A percentile compares a stretch with the other conserved stretches of the same genome.
These are phyloP conservation scores for Dothiorella sarmentorum DNA, from an alignment of 2,329 filamentous ascomycete genomes.

Conservation along the genomic window DNA sequence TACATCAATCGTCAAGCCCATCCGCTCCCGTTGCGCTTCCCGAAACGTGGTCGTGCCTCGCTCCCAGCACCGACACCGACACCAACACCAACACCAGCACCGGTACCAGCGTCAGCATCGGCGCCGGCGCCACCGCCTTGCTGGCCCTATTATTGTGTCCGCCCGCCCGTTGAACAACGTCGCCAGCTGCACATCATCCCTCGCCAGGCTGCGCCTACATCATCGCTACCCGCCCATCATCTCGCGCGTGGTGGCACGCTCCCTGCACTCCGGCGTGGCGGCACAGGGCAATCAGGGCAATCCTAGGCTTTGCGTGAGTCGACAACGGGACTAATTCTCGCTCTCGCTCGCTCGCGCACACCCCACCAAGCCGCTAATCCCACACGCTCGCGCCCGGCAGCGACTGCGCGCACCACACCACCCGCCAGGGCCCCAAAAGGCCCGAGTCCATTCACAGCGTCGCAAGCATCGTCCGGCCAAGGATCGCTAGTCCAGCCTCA, in stretches of 20 bases:
- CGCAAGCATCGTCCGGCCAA: constrained; percentile 21
- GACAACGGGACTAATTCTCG: constrained; percentile 8
- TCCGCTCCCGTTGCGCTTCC: constrained; percentile 17
- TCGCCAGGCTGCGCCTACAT: background rate
- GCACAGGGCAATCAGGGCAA: constrained; percentile 13
- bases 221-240: background rate
- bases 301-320: constrained; percentile 11
- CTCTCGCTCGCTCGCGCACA: constrained; percentile 12
- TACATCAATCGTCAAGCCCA: constrained; percentile 18
- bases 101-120: too few relatives aligned
- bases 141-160: too few relatives aligned
- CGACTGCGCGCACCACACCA: constrained; percentile 11
- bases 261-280: constrained; percentile 6
- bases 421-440: constrained; percentile 20
- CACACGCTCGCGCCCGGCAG: constrained; percentile 9
- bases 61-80: too few relatives aligned
- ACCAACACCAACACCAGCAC: background rate
- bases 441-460: constrained; percentile 20
- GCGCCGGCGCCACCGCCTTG: background rate
- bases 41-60: constrained; percentile 11
- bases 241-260: background rate
- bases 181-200: background rate
- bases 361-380: constrained; percentile 7
- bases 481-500: constrained; percentile 17
- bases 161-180: too few relatives aligned